Evolutionary conservation across 306 rosid species (phyloP), one percentile per base, ranked within the genome.

Genomic region (Trichosanthes truncata): DNA sequence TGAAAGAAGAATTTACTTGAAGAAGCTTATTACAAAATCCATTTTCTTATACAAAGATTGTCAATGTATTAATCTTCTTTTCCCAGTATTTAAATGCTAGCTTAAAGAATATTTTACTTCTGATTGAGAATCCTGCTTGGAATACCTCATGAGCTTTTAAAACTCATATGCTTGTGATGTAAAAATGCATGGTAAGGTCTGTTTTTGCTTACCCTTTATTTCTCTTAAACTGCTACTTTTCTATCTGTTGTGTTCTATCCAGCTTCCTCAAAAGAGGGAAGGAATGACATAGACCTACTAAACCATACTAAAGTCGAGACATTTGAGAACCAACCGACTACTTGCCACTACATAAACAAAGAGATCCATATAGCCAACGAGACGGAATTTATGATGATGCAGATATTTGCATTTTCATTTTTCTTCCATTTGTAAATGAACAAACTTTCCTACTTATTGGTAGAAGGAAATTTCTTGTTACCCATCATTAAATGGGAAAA

Each of bases 1-100:
- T 87, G 84, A 89, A 83, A 79, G 90, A 94, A 53, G 89, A 87
- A 72, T 84, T 73, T 60, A 84, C 92, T 17, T 87, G 20, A 87
- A 56, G 57, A 7, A 33, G 7, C n/a, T 21, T 10, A 57, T 23
- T 61, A 12, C 51, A 29, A 57, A n/a, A 59, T 59, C 68, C 9
- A 80, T 40, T 71, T 79, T 45, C 43, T 33, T 35, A 65, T 38
- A 26, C 45, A 41, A 5, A 25, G 35, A 13, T 43, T 15, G 79
- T 71, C 35, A 53, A 14, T 53, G 66, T 20, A 53, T 76, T 76
- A 52, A 76, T 76, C 33, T 51, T 9, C 15, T 68, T 29, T 51
- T 74, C 13, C 61, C 78, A 49, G 61, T 49, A 9, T 43, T 46
- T 23, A n/a, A 25, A 23, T 63, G 71, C 33, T 63, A 1, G 43